Evolutionary conservation across 1,284 basidiomycete genomes (phyloP).

Genomic region (Hemileia vastatrix): DNA sequence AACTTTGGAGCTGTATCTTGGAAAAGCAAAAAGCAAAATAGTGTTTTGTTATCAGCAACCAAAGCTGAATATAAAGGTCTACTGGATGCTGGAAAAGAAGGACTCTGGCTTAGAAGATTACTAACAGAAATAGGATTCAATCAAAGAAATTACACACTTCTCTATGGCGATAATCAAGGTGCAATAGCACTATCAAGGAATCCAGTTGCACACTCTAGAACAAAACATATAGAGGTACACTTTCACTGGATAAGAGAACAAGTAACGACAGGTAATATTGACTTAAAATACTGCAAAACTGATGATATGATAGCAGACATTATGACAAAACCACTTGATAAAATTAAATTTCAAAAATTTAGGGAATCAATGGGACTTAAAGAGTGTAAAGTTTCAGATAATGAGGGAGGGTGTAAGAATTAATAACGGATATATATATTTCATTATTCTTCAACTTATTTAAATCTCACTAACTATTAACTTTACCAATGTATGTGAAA

Average conservation of each 20-base stretch:
- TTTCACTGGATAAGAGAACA: slow-evolving; percentile 48
- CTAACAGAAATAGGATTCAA: slow-evolving; percentile 31
- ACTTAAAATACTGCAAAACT: slow-evolving; percentile 38
- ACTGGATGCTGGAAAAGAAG: slow-evolving; percentile 1
- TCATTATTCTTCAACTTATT: too few species aligned
- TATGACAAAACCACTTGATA: slow-evolving; percentile 47
- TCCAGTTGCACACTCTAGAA: slow-evolving; percentile 37
- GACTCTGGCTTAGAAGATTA: slow-evolving; percentile 21
- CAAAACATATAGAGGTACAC: slow-evolving; percentile 49
- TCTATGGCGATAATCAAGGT: slow-evolving; percentile 47
- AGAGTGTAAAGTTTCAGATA: too few species aligned
- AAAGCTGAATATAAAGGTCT: slow-evolving; percentile 1
- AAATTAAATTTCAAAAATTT: slow-evolving; percentile 21
- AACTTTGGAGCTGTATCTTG: neutral
- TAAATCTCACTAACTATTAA: too few species aligned
- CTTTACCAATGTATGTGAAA: too few species aligned
- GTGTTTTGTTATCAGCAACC: neutral
- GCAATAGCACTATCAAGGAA: slow-evolving; percentile 46
- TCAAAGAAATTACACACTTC: slow-evolving; percentile 26
- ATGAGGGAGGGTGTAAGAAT: too few species aligned
- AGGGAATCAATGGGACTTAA: too few species aligned
- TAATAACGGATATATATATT: too few species aligned
- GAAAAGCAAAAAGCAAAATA: neutral
- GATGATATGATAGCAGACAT: slow-evolving; percentile 47
- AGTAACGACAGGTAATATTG: slow-evolving; percentile 38